phyloP scores from a whole-genome alignment of 371 early-diverging fungal species.

The Mortierella sp. region DNA sequence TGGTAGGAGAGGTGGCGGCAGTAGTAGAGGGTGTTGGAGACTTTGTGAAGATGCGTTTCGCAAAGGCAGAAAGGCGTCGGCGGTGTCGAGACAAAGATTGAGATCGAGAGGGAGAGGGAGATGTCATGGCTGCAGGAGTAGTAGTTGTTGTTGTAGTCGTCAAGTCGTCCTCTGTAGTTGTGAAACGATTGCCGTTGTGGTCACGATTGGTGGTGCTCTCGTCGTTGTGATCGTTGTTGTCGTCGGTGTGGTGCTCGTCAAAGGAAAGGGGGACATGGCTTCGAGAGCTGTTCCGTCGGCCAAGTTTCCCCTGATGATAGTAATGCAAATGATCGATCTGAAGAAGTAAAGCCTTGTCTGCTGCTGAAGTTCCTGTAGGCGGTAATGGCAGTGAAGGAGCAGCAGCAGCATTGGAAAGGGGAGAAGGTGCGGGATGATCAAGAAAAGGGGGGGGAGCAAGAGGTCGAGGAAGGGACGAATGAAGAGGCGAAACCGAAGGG shows the following conservation, averaged over 20 bases:
- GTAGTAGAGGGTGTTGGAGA: neutral
- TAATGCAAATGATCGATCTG: conserved; percentile 12
- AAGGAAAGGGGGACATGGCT: neutral
- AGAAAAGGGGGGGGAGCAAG: neutral
- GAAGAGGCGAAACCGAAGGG: neutral
- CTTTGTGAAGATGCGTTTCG: neutral
- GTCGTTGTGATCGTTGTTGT: neutral
- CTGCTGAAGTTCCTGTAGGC: neutral
- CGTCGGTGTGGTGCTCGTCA: neutral
- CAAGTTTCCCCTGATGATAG: neutral
- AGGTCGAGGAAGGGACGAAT: neutral
- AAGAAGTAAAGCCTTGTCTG: neutral
- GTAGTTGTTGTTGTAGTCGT: neutral
- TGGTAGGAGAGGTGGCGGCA: neutral
- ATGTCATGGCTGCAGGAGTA: neutral
- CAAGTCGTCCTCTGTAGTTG: neutral
- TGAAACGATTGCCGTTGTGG: neutral
- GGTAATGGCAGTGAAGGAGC: neutral
- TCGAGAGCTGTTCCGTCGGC: neutral
- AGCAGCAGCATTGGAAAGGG: neutral
- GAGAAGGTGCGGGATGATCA: neutral
- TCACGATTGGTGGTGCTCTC: neutral
- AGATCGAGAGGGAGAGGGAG: neutral
- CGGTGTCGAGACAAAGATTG: neutral
- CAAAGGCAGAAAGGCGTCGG: conserved; percentile 12